Conservation (phyloP, 805 yeast genomes). For the Tetrapisispora nanseiensis region DNA sequence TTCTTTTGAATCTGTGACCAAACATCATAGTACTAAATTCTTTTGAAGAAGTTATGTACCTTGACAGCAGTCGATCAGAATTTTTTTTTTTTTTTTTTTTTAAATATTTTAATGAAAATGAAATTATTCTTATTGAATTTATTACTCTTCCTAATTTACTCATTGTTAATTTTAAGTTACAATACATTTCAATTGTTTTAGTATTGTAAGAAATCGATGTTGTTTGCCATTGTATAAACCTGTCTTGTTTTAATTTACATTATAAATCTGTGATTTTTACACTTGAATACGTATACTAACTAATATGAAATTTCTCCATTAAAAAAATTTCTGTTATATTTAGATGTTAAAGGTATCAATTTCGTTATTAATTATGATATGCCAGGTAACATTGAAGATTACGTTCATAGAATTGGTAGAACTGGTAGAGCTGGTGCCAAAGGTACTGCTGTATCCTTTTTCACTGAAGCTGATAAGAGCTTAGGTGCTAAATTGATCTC, state of each 20-base stretch:
- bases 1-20: too few species aligned
- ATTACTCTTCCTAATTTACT: too few species aligned
- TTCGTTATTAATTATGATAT: constrained; percentile 90
- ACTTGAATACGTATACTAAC: constrained; percentile 6
- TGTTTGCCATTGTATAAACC: too few species aligned
- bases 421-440: constrained; percentile 97
- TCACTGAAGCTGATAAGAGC: constrained; percentile 78
- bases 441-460: constrained; percentile 93
- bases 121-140: not conserved
- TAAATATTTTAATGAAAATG: constrained; percentile 2
- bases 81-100: constrained; percentile 9
- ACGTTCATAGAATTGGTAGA: constrained; percentile 98
- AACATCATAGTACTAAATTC: too few species aligned
- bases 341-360: constrained; percentile 96
- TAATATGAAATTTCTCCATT: constrained; percentile 11
- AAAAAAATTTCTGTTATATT: constrained; percentile 5
- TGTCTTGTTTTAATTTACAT: too few species aligned
- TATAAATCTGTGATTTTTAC: too few species aligned
- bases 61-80: not conserved
- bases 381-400: constrained; percentile 98
- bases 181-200: too few species aligned
- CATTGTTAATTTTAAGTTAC: too few species aligned
- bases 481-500: constrained; percentile 84
- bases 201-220: too few species aligned
- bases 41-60: constrained; percentile 1